A percentile compares a stretch with the other conserved stretches of the same genome.
phyloP scores from a whole-genome alignment of 148 eudicot genomes.

The Cornus suecica region DNA sequence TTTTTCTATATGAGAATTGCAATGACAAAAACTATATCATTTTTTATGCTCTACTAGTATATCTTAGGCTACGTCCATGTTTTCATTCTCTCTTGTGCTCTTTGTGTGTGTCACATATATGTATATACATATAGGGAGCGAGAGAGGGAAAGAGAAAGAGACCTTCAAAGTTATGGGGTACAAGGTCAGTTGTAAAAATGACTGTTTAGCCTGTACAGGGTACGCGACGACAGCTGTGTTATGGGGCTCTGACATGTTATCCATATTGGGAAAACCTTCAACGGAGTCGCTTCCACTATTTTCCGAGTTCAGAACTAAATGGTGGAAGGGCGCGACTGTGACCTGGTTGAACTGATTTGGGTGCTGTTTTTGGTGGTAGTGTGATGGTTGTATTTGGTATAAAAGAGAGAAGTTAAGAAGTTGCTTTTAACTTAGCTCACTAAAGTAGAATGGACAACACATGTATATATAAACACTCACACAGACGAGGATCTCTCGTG shows the following conservation, averaged over 20 bases:
- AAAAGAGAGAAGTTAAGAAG: conserved; percentile 25
- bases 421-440: conserved; percentile 30
- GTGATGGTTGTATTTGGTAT: conserved; percentile 15
- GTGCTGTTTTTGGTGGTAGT: conserved; percentile 11
- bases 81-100: neutral
- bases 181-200: conserved; percentile 30
- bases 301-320: conserved; percentile 31
- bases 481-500: conserved; percentile 29
- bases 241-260: conserved; percentile 15
- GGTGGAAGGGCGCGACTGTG: conserved; percentile 33
- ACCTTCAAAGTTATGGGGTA: conserved; percentile 77
- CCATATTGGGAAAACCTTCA: conserved; percentile 19
- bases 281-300: conserved; percentile 19
- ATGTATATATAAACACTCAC: conserved; percentile 17
- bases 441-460: conserved; percentile 18
- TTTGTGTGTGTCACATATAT: neutral
- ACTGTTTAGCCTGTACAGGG: conserved; percentile 29
- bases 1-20: neutral
- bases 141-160: conserved; percentile 7
- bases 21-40: neutral
- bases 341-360: conserved; percentile 12
- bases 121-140: neutral
- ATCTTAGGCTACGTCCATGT: conserved; percentile 1
- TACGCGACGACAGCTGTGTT: conserved; percentile 29
- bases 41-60: neutral